Evolutionary conservation across 176 grass and related monocot species (phyloP).

Genomic region (Lolium rigidum): DNA sequence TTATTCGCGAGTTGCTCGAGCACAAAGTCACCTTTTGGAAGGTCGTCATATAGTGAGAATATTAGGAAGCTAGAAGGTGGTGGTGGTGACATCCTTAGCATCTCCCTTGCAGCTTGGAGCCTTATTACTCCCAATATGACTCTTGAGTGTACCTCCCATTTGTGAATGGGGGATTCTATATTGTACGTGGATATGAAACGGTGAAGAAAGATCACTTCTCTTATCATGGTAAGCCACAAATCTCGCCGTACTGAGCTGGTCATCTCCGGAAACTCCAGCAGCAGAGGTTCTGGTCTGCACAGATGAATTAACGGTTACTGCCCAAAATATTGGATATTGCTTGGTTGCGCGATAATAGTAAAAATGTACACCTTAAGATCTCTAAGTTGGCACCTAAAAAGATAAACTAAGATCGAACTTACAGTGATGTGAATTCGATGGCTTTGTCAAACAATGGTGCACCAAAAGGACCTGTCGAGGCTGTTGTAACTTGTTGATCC

Average conservation of each 20-base stretch:
- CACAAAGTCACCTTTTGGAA: constrained; percentile 89
- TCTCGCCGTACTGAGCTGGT: constrained; percentile 89
- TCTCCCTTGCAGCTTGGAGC: constrained; percentile 89
- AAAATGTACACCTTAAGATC: too few relatives aligned
- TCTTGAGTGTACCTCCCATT: constrained; percentile 75
- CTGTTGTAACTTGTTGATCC: constrained; percentile 69
- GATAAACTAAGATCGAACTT: constrained; percentile 37
- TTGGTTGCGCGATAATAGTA: background rate
- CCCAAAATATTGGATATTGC: background rate
- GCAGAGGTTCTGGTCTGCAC: constrained; percentile 79
- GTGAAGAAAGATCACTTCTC: constrained; percentile 76
- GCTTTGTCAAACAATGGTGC: constrained; percentile 91
- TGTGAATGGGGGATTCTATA: constrained; percentile 67
- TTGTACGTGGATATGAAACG: constrained; percentile 68
- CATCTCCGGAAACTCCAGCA: constrained; percentile 90
- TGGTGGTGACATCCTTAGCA: constrained; percentile 83
- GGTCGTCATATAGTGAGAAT: constrained; percentile 78
- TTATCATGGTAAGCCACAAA: constrained; percentile 85
- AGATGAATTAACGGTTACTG: constrained; percentile 36
- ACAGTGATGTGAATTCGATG: constrained; percentile 80
- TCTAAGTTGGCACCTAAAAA: too few relatives aligned
- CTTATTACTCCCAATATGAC: constrained; percentile 81
- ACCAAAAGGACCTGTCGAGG: constrained; percentile 92
- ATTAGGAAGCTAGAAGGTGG: constrained; percentile 70
- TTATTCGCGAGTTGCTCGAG: constrained; percentile 77